Evolutionary conservation across 768 basidiomycete species (phyloP).

Genomic region (Cubamyces sp.): DNA sequence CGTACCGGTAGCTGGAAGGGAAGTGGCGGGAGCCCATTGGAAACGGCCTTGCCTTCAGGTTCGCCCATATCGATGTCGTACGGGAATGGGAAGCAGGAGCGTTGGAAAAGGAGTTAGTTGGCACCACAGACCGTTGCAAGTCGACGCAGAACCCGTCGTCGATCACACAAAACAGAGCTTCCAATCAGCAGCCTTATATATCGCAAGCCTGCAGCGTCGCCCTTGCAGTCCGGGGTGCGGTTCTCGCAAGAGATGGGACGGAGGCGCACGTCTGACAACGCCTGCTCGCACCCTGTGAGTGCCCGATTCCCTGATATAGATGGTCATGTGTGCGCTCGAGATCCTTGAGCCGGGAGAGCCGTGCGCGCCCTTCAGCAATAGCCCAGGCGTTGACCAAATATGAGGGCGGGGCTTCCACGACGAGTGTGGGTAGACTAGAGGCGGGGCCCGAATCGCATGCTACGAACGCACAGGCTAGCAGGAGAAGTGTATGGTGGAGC

Average conservation of each 20-base stretch:
- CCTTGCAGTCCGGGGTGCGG: not conserved
- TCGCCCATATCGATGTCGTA: slow-evolving; percentile 4
- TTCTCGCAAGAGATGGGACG: slow-evolving; percentile 3
- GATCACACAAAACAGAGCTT: not conserved
- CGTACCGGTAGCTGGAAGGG: slow-evolving; percentile 46
- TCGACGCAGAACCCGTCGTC: not conserved
- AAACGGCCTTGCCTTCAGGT: slow-evolving; percentile 35
- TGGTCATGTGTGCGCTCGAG: slow-evolving; percentile 18
- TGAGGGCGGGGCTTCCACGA: slow-evolving; percentile 10
- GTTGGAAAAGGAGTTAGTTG: not conserved
- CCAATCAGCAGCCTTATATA: slow-evolving; percentile 14
- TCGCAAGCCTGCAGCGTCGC: not conserved
- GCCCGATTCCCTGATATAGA: slow-evolving; percentile 18
- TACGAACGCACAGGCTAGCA: not conserved
- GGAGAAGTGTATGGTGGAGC: too few relatives aligned
- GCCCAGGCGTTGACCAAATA: not conserved
- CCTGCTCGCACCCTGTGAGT: slow-evolving; percentile 13
- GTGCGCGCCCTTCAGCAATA: not conserved
- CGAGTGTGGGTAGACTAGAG: not conserved
- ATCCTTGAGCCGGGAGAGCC: slow-evolving; percentile 6
- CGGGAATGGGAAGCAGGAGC: not conserved
- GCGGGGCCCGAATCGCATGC: not conserved
- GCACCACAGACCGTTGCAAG: not conserved
- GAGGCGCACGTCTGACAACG: slow-evolving; percentile 7
- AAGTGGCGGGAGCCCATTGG: slow-evolving; percentile 47